Base-by-base conservation (phyloP, 495 filamentous ascomycete species). In the Aspergillus hancockii region DNA sequence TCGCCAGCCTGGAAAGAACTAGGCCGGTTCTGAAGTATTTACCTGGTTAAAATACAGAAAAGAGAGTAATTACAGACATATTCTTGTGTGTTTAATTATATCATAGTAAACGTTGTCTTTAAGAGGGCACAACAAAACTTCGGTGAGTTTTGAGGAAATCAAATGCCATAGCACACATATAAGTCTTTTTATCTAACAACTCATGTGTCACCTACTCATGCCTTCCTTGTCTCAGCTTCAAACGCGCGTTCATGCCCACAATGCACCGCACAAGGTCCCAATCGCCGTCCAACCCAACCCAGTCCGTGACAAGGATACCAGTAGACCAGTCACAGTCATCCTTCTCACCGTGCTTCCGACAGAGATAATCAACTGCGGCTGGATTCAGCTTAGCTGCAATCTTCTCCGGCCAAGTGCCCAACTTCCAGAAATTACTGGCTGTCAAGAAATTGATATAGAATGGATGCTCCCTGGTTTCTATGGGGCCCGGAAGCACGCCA, bases 301-400 rank as follows among this genome's bases (percentile, higher is more conserved):
- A 97, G 71, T 98, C 94, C 49, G 87, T 92, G 30, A 98, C 90
- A 25, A 98, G 86, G 55, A 98, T 85, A 22, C 95, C 94, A n/a
- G 93, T 96, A 12, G 83, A 83, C 49, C 88, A 92, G 70, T 96
- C 91, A 12, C 90, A 88, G 22, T 59, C 76, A 21, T 67, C 58
- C 59, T 65, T 79, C 69, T 75, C 74, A 72, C 64, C 74, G 64
- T 94, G 90, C 16, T 78, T 81, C 65, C 83, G 73, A 63, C 91
- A 94, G 45, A 97, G 71, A 74, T 88, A 90, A 52, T 91, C 86
- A 41, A 90, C 81, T 28, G 90, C 81, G n/a, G 86, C 88, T n/a
- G 94, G 90, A 75, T 98, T 98, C 21, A 96, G 78, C 78, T 90
- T 93, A 31, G 84, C 86, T n/a, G 93, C 93, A 66, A 98, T 88